A percentile compares a stretch with the other conserved stretches of the same genome.
Evolutionary conservation across 352 stramenopile species (phyloP).

Genomic region (Phytopythium litorale): DNA sequence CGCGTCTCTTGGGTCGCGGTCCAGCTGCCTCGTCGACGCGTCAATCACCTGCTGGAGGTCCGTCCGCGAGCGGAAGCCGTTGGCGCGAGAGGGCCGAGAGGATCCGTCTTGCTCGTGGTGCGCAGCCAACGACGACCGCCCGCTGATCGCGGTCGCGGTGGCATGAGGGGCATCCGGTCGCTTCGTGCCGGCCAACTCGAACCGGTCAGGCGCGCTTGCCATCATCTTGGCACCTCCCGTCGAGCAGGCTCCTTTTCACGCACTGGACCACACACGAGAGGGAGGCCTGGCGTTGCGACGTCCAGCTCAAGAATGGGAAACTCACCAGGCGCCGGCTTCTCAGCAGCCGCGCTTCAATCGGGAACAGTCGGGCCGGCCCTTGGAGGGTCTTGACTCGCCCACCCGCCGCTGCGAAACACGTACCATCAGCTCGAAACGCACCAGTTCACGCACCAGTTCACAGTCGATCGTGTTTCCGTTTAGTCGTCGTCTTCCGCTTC

Average conservation of each 20-base stretch:
- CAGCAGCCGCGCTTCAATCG: neutral
- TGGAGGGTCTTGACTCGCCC: neutral
- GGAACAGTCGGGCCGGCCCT: neutral
- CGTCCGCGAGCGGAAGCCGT: conserved; percentile 70
- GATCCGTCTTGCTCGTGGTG: neutral
- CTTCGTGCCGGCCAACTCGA: neutral
- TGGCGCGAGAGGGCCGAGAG: conserved; percentile 47
- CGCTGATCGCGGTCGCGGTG: neutral
- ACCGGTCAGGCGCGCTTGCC: conserved; percentile 26
- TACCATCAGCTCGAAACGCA: neutral
- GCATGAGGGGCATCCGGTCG: neutral
- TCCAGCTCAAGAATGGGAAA: neutral
- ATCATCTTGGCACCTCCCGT: conserved; percentile 13
- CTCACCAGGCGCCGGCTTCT: neutral
- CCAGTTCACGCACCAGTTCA: neutral
- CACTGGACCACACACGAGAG: neutral
- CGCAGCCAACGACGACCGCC: neutral
- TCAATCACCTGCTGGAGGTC: conserved; percentile 79
- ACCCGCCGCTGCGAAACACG: neutral
- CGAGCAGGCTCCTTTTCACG: neutral
- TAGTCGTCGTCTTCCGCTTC: conserved; percentile 50
- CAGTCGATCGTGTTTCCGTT: neutral
- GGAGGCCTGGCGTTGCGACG: neutral
- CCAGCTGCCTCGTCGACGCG: conserved; percentile 62
- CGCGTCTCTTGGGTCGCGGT: conserved; percentile 45